Conservation (phyloP, 441 rosid genomes). For the Populus hybrid region DNA sequence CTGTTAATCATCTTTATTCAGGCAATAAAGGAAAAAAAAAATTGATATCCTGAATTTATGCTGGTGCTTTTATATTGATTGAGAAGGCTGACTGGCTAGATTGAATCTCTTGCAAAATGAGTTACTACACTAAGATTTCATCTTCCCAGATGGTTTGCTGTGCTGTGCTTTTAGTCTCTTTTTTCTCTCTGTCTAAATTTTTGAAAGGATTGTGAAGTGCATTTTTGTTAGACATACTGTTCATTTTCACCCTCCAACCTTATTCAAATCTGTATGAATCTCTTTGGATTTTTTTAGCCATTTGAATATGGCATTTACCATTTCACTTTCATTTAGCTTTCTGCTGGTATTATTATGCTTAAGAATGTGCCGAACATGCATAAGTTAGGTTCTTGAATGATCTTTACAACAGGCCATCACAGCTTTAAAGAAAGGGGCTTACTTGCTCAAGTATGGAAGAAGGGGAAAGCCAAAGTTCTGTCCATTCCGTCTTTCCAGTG, state of each 20-base stretch:
- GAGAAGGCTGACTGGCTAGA: neutral
- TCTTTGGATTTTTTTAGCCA: neutral
- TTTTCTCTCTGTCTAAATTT: neutral
- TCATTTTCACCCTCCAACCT: neutral
- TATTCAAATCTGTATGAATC: neutral
- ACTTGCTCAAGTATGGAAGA: conserved; percentile 94
- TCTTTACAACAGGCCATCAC: conserved; percentile 79
- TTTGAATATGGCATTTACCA: conserved; percentile 2
- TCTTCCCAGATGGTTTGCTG: neutral
- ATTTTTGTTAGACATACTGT: neutral
- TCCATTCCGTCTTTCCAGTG: conserved; percentile 96
- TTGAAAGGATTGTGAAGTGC: neutral
- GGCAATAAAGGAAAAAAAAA: neutral
- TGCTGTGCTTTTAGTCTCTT: conserved; percentile 8
- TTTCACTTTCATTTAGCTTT: conserved; percentile 11
- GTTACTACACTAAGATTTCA: neutral
- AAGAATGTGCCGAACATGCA: conserved; percentile 25
- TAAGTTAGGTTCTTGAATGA: conserved; percentile 33
- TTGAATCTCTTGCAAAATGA: neutral
- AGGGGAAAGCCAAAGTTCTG: conserved; percentile 99
- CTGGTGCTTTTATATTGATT: conserved; percentile 3
- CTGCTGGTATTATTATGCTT: conserved; percentile 5
- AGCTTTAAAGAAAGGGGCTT: conserved; percentile 93
- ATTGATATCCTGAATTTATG: conserved; percentile 1
- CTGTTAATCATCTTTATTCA: neutral